phyloP scores from a whole-genome alignment of 1,284 basidiomycete genomes.

The Austropuccinia psidii region DNA sequence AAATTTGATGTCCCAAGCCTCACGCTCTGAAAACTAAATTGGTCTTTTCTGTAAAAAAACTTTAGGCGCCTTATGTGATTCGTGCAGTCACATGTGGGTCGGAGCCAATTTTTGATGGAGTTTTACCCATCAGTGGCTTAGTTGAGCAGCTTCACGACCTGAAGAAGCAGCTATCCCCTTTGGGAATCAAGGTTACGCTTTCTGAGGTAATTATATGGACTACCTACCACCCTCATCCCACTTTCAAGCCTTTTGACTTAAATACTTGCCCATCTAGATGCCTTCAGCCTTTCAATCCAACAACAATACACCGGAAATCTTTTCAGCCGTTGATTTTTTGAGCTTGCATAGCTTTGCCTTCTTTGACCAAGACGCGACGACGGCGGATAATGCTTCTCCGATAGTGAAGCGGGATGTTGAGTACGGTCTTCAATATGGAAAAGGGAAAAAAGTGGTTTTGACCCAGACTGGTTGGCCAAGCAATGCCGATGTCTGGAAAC shows the following conservation, averaged over 20 bases:
- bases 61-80: conserved; percentile 60
- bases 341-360: conserved; percentile 65
- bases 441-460: conserved; percentile 55
- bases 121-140: conserved; percentile 54
- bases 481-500: conserved; percentile 39
- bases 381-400: conserved; percentile 60
- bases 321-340: conserved; percentile 60
- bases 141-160: conserved; percentile 55
- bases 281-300: neutral
- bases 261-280: conserved; percentile 41
- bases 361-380: conserved; percentile 58
- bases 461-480: conserved; percentile 45
- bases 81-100: conserved; percentile 64
- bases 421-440: conserved; percentile 52
- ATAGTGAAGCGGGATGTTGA: conserved; percentile 57
- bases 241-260: neutral
- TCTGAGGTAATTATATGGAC: conserved; percentile 45
- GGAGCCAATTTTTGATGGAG: conserved; percentile 63
- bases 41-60: neutral
- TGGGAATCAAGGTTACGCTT: conserved; percentile 62
- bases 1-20: neutral
- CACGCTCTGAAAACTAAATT: neutral
- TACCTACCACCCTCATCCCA: neutral
- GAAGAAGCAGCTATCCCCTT: conserved; percentile 53
- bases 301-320: conserved; percentile 47